Conservation (phyloP, 2,329 filamentous ascomycete species). For the Cercospora sojina region DNA sequence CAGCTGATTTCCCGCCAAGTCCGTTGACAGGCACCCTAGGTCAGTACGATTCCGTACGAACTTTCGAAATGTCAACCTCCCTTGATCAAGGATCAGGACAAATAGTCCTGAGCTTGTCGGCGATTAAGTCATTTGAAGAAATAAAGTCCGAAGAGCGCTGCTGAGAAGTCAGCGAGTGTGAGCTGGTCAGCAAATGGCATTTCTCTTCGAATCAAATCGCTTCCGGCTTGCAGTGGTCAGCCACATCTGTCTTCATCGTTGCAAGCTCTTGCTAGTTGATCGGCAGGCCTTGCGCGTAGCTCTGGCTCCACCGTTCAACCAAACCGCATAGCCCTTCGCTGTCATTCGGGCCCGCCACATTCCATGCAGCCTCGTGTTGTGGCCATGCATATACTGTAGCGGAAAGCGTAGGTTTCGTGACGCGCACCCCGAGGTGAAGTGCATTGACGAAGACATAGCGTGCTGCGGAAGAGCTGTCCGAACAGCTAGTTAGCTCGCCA, state of each 20-base stretch:
- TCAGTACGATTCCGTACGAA: background rate
- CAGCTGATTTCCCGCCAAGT: conserved; percentile 1
- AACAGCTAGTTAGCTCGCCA: background rate
- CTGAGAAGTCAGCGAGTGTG: background rate
- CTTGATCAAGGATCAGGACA: background rate
- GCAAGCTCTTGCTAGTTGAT: background rate
- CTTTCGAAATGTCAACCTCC: background rate
- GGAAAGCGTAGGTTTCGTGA: background rate
- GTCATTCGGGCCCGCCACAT: background rate
- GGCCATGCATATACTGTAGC: background rate
- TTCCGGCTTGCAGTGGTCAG: background rate
- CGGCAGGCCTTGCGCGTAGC: background rate
- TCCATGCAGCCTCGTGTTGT: background rate
- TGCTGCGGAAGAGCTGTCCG: background rate
- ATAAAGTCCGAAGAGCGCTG: background rate
- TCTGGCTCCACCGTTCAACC: background rate
- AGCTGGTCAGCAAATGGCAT: background rate
- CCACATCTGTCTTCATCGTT: background rate
- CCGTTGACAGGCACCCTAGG: conserved; percentile 3
- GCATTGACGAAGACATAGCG: background rate
- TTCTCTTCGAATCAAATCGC: background rate
- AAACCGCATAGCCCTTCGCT: background rate
- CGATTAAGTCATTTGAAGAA: background rate
- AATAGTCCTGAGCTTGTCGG: background rate
- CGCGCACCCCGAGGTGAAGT: conserved; percentile 2